Evolutionary conservation across 352 stramenopile species (phyloP), one percentile per base, ranked within the genome.

Genomic region (Thraustochytrium sp.): DNA sequence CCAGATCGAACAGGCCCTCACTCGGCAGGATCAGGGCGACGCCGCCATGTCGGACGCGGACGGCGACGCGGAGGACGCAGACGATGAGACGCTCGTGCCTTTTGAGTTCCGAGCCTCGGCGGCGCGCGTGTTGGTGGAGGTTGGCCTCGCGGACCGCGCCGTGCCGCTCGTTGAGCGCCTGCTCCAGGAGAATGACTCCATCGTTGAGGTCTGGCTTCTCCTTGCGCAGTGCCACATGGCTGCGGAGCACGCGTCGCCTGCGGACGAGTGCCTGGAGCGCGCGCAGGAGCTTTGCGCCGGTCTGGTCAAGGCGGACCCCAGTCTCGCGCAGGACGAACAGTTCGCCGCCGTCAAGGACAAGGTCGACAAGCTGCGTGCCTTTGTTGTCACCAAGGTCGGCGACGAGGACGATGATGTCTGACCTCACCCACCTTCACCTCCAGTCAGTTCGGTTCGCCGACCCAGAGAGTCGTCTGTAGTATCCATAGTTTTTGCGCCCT

Each of bases 131-230:
- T 87, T 95, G 31, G 93, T 95, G 78, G 92, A 95, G 68, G 90
- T 94, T 46, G 91, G 94, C 76, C 88, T 90, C 78, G 93, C 92
- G 68, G 92, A 94, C 77, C 86, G 93, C 77, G 91, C 92, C 11
- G 89, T 88, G 55, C 89, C 94, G 77, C 88, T 95, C 68, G 86
- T 95, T 48, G 92, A 95, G 80, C 89, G 89, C 46, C 91, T 95
- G 63, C 93, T 95, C 90, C 90, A 94, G 82, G 92, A 95, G 63
- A 92, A 95, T 76, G 92, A 95, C 82, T 91, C 94, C 63, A 94
- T 95, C 82, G 92, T 91, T 21, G 92, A 95, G 87, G 86, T 95
- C 54, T 95, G 92, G 92, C 94, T 95, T 84, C 88, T 95, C 29
- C 89, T 95, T 18, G 92, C 88, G 40, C 94, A 91, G 82, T 95